These are phyloP conservation scores for Hypericum androsaemum DNA, from an alignment of 345 rosid species.

Conservation along the genomic window DNA sequence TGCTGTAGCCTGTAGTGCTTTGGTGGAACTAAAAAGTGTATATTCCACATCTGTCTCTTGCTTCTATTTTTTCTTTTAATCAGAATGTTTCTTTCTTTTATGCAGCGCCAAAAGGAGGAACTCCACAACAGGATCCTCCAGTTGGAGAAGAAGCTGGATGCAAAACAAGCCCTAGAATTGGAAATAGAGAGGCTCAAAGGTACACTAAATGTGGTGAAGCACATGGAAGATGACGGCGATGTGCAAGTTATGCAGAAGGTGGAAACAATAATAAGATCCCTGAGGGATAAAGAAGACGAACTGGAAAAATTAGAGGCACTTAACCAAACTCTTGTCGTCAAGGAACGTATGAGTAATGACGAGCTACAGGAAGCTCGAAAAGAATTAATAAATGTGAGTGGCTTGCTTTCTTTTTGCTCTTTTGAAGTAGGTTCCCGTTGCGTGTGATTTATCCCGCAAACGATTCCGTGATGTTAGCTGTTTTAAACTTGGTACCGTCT, in stretches of 20 bases:
- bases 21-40: too few relatives aligned
- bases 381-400: constrained; percentile 16
- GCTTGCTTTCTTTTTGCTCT: too few relatives aligned
- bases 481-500: too few relatives aligned
- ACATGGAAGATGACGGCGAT: constrained; percentile 62
- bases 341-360: constrained; percentile 12
- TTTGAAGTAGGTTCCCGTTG: too few relatives aligned
- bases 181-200: constrained; percentile 71
- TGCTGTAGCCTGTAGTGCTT: too few relatives aligned
- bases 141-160: constrained; percentile 67
- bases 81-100: neutral
- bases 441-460: too few relatives aligned
- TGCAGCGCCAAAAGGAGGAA: constrained; percentile 67
- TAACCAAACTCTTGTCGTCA: constrained; percentile 4
- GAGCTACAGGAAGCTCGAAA: constrained; percentile 29
- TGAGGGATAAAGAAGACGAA: constrained; percentile 17
- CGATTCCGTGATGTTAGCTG: too few relatives aligned
- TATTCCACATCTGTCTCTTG: too few relatives aligned
- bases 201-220: constrained; percentile 55
- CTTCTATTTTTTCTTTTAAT: too few relatives aligned
- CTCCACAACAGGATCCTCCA: constrained; percentile 54
- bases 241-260: constrained; percentile 53
- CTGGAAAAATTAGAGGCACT: constrained; percentile 12
- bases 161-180: constrained; percentile 74
- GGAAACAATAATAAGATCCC: constrained; percentile 45